Base-by-base conservation (phyloP, 495 filamentous ascomycete species). In the Melanomma pulvis-pyrius region DNA sequence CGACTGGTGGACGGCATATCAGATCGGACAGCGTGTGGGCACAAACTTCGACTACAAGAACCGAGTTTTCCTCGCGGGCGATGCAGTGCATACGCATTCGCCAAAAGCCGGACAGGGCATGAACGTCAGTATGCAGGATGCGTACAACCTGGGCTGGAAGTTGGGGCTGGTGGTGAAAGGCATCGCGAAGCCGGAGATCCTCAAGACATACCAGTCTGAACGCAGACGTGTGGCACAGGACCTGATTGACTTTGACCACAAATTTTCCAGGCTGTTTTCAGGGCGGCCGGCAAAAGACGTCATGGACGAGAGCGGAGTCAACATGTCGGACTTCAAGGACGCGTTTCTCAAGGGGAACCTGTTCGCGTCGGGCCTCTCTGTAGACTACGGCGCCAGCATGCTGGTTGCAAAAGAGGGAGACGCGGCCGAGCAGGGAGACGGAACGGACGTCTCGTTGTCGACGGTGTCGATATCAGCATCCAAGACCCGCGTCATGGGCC, bases 101-200 rank as follows among this genome's bases (percentile, higher is more conserved):
- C 90, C 91, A 4, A 92, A 92, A 75, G 90, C 90, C 25, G 92
- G 90, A 7, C 91, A 92, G 74, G 91, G 91, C 21, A 91, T 93
- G 89, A 94, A 94, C 68, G 86, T 90, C 32, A 88, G 87, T 13
- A 90, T 96, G 80, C 83, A 92, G 41, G 92, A 96, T 72, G 86
- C 88, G 2, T 86, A 86, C 68, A 94, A 96, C 70, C 80, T 96
- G 3, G 90, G 87, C 4, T 96, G 92, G 92, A 96, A 94, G 75
- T 82, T 96, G 24, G 85, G 86, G 59, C 83, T 86, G 30, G 87
- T 90, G 25, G 83, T 92, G 62, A 79, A 82, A 34, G 88, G 88
- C 11, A 81, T 88, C 30, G 84, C 84, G 0, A 68, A 80, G 26
- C 80, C 82, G 15, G 73, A 72, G 8, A 74, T 92, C 7, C 80